Evolutionary conservation across 805 yeast species (phyloP), one percentile per base, ranked within the genome.

Genomic region (Ogataea trehaloabstinens): DNA sequence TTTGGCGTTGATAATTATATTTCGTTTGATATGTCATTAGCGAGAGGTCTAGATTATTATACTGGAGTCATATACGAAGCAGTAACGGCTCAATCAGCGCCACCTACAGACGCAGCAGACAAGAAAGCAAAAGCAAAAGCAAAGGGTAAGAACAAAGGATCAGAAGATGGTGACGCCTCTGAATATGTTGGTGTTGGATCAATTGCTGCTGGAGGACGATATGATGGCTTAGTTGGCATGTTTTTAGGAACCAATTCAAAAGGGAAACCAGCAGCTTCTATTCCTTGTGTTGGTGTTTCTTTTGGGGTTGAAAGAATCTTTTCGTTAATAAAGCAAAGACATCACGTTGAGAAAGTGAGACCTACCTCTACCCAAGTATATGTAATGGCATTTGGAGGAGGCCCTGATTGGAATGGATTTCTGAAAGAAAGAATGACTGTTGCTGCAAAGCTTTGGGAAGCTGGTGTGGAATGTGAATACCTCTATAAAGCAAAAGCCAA

Each of bases 351-450:
- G 22, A 71, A 74, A 51, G 72, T 90, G 40, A 79, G 93, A 53
- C 80, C 97, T 24, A 75, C 90, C 20, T 80, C 91, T 27, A 95
- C 99, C 15, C 95, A 93, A 63, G 98, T 87, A 11, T 93, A 73
- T 58, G 83, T 93, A 35, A 90, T 93, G 96, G 98, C 99, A 1
- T 90, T 93, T 58, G 99, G 99, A 50, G 98, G 97, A 56, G 99
- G 98, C 55, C 85, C 85, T 53, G 95, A 84, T 45, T 90, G 97
- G 97, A 80, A 73, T 44, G 99, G 98, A 5, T 88, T 86, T 68
- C 69, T 93, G 56, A 77, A 80, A 41, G 97, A 93, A 68, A 83
- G 99, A 70, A 89, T 93, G 96, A 54, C 74, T 21, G 76, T 93
- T 33, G 80, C 96, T 38, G 82, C 87, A 56, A 63, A 71, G 53